phyloP scores from a whole-genome alignment of 2,329 filamentous ascomycete genomes.

The Diaporthe aspalathi region DNA sequence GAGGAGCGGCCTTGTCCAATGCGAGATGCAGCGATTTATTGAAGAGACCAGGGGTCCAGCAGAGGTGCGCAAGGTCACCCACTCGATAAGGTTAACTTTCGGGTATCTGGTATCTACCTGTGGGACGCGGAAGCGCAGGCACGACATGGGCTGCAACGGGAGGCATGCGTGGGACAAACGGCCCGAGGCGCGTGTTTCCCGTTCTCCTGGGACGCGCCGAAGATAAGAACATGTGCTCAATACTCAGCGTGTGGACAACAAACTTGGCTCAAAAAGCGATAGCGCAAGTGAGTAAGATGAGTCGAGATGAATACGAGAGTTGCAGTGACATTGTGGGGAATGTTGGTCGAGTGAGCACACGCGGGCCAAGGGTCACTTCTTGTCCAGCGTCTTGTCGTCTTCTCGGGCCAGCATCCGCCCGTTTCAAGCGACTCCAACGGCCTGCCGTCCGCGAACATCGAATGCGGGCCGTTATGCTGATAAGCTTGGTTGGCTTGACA shows the following conservation, averaged over 20 bases:
- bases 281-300: background rate
- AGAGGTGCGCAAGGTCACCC: too few species aligned
- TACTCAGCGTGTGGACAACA: background rate
- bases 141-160: background rate
- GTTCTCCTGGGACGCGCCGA: background rate
- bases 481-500: background rate
- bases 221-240: too few species aligned
- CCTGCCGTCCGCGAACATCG: background rate
- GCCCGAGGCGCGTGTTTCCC: background rate
- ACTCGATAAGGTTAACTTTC: conserved; percentile 9
- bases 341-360: background rate
- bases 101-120: background rate
- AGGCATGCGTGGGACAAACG: background rate
- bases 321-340: conserved; percentile 1
- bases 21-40: too few species aligned
- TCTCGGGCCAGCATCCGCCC: too few species aligned
- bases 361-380: conserved; percentile 8
- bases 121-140: background rate
- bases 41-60: too few species aligned
- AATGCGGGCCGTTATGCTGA: background rate
- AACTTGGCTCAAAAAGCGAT: background rate
- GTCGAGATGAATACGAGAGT: conserved; percentile 15
- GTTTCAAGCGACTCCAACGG: conserved; percentile 26
- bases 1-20: too few species aligned
- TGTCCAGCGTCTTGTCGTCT: background rate